phyloP scores from a whole-genome alignment of 495 filamentous ascomycete species.

The Tuber microsphaerosporum region DNA sequence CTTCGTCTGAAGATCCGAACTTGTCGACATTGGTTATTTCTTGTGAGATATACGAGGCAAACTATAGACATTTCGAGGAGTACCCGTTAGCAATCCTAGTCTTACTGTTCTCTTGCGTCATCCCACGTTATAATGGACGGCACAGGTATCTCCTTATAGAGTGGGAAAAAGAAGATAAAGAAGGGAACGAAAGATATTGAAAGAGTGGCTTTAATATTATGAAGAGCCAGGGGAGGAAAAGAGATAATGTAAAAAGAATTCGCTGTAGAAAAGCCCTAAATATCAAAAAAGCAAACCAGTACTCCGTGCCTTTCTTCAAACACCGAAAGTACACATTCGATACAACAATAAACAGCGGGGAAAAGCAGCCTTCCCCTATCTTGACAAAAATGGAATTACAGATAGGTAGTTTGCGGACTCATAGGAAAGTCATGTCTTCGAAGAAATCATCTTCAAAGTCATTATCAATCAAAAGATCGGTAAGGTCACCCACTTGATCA shows the following conservation, averaged over 20 bases:
- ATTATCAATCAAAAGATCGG: slow-evolving; percentile 41
- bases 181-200: slow-evolving; percentile 7
- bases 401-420: slow-evolving; percentile 27
- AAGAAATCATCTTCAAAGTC: slow-evolving; percentile 40
- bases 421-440: slow-evolving; percentile 41
- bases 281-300: background rate
- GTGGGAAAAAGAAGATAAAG: slow-evolving; percentile 17
- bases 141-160: slow-evolving; percentile 23
- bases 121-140: slow-evolving; percentile 20
- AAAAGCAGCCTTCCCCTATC: background rate
- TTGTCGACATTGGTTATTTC: slow-evolving; percentile 42
- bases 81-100: slow-evolving; percentile 31
- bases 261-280: background rate
- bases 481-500: slow-evolving; percentile 43
- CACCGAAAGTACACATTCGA: background rate
- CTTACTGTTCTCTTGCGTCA: background rate
- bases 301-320: slow-evolving; percentile 2
- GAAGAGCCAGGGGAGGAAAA: slow-evolving; percentile 22
- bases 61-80: slow-evolving; percentile 34
- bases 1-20: slow-evolving; percentile 38
- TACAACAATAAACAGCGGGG: background rate
- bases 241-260: background rate
- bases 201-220: slow-evolving; percentile 17
- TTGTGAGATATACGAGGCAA: slow-evolving; percentile 39
- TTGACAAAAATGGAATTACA: slow-evolving; percentile 22